Evolutionary conservation across 1,284 basidiomycete species (phyloP), one percentile per base, ranked within the genome.

Genomic region (Apiotrichum gamsii): DNA sequence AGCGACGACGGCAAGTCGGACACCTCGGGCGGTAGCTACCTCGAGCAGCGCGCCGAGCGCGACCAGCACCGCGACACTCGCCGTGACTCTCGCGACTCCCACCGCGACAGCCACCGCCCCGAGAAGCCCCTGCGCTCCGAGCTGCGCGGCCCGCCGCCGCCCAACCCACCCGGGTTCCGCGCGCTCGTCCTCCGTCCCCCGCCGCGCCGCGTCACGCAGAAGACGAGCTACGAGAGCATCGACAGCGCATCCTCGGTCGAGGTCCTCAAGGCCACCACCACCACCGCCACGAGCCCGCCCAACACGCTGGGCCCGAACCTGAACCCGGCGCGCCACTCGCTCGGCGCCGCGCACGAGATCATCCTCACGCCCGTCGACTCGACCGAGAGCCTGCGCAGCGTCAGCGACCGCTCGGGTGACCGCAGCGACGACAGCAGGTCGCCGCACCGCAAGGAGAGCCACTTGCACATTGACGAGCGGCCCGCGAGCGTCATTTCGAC

Each of bases 201-300:
- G 14, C 53, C 53, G 6, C 53, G 53, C 24, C 43, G 46, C n/a
- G 49, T 54, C n/a, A 45, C 37, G 15, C 53, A 54, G 43, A 51
- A 54, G 49, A 50, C 47, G 45, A 51, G 49, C 43, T 54, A 54
- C 46, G 53, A 54, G 39, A 40, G 37, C 34, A 45, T 54, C 38
- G 39, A 42, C 14, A 34, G 39, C 15, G 19, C 35, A 15, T 10
- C 20, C 5, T n/a, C 28, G 3, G 8, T 19, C 18, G 24, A 41
- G 28, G 11, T 3, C 98, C 72, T 28, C 19, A 24, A 37, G 21
- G 25, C n/a, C 34, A 18, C 8, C n/a, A 18, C 8, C 32, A 33
- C 14, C 19, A 36, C 15, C 35, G 14, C 15, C 23, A 24, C 23
- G n/a, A n/a, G 21, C n/a, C 37, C 1, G 37, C 24, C 2, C n/a